Evolutionary conservation across 169 alveolate genomes (phyloP), one percentile per base, ranked within the genome.

Genomic region (Cryptosporidium meleagridis): DNA sequence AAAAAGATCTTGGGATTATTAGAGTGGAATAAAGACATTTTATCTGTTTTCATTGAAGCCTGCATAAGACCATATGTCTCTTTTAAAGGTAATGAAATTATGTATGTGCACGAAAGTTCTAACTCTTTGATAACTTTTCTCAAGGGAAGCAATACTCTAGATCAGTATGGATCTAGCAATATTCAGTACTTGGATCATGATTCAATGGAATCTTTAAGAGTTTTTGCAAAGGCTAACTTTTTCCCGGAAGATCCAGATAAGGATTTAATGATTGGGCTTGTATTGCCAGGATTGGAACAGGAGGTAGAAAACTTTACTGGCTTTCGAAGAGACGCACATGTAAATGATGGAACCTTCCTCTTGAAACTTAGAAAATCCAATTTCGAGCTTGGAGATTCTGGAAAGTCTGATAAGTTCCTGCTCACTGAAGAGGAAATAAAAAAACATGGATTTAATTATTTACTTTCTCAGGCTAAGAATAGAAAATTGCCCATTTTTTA

Each of bases 181-280:
- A 55, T 52, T 29, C 16, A 73, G 18, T 59, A 33, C 23, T 23
- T 59, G 16, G 53, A 44, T 59, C 31, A 41, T 26, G 71, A 80
- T 23, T 8, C 33, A 26, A 80, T 59, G 75, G 80, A 80, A 10
- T 26, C 29, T 10, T 23, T 80, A 23, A n/a, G 29, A 41, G 75
- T 51, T 21, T 23, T 62, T 8, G 89, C 89, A 0, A 65, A 59
- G 51, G 68, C 52, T 10, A 62, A 80, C 55, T 80, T 80, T 37
- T 41, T 44, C 65, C 89, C 89, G 9, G 80, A 80, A 26, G 89
- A 80, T 31, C 89, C 89, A 18, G 80, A 80, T 18, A 62, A 45
- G 21, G 89, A 80, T 44, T 16, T 80, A 9, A 31, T 44, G 33
- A 69, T 80, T 48, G 89, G 80, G 12, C 53, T 80, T 9, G 53